Conservation (phyloP, 208 protist genomes). For the Naegleria gruberi region DNA sequence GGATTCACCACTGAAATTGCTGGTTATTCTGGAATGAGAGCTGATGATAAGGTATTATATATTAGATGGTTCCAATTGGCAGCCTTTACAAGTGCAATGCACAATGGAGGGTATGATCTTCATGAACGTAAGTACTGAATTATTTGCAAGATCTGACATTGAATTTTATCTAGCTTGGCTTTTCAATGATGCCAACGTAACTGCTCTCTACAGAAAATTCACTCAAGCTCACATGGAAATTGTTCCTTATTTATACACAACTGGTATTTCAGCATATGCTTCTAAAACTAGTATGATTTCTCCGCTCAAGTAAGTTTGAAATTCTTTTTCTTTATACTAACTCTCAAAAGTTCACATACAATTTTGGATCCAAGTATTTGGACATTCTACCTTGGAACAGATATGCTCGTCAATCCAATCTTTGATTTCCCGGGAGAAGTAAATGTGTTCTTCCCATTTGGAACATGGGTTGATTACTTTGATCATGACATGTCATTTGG, state of each 20-base stretch:
- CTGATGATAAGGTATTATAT: background rate
- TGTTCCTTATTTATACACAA: background rate
- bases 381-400: background rate
- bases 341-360: background rate
- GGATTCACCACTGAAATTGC: conserved; percentile 31
- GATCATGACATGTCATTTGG: background rate
- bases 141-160: background rate
- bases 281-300: background rate
- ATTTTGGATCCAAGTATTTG: background rate
- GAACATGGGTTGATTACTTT: background rate
- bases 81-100: conserved; percentile 30
- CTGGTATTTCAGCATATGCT: background rate
- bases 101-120: conserved; percentile 28
- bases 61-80: conserved; percentile 32
- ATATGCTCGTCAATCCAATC: background rate
- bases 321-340: too few relatives aligned
- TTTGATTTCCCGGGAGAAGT: background rate
- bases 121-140: background rate
- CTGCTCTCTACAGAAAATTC: background rate
- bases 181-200: background rate
- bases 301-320: background rate
- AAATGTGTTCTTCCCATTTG: background rate
- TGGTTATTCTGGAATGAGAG: background rate
- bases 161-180: background rate
- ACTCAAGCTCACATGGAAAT: background rate